phyloP scores from a whole-genome alignment of 441 rosid genomes.

The Gossypium davidsonii region DNA sequence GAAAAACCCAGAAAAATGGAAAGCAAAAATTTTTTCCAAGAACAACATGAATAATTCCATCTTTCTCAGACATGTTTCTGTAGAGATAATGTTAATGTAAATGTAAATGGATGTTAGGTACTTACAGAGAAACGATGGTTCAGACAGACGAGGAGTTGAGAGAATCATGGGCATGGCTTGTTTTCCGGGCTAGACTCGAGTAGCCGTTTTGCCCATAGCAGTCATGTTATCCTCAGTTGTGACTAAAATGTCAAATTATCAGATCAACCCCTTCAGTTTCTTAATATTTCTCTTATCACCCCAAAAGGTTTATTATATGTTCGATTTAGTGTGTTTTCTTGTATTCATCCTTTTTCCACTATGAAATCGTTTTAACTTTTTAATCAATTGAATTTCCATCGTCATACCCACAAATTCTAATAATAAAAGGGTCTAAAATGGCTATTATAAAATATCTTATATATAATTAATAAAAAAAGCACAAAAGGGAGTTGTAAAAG shows the following conservation, averaged over 20 bases:
- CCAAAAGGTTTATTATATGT: background rate
- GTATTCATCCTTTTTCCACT: background rate
- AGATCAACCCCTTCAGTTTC: background rate
- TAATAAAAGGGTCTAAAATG: no score
- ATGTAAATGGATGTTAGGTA: background rate
- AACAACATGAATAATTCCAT: background rate
- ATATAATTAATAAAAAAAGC: no score
- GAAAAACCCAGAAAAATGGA: background rate
- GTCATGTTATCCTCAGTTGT: slow-evolving; percentile 24
- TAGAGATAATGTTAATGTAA: background rate
- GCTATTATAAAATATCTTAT: no score
- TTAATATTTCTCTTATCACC: background rate
- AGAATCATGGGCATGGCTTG: slow-evolving; percentile 37
- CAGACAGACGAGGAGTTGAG: slow-evolving; percentile 28
- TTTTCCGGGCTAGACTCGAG: slow-evolving; percentile 3
- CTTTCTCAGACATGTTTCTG: background rate
- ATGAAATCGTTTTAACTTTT: background rate
- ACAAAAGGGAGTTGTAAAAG: no score
- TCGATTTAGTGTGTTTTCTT: background rate
- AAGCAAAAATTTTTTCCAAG: background rate
- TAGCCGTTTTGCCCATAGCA: slow-evolving; percentile 3
- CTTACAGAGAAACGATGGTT: slow-evolving; percentile 31
- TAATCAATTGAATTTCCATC: background rate
- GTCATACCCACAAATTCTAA: no score
- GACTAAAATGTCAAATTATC: slow-evolving; percentile 1